Percentiles rank a stretch among this genome's conserved stretches.
These are phyloP conservation scores for Polygonum aviculare DNA, from an alignment of 148 eudicot genomes.

Conservation along the genomic window DNA sequence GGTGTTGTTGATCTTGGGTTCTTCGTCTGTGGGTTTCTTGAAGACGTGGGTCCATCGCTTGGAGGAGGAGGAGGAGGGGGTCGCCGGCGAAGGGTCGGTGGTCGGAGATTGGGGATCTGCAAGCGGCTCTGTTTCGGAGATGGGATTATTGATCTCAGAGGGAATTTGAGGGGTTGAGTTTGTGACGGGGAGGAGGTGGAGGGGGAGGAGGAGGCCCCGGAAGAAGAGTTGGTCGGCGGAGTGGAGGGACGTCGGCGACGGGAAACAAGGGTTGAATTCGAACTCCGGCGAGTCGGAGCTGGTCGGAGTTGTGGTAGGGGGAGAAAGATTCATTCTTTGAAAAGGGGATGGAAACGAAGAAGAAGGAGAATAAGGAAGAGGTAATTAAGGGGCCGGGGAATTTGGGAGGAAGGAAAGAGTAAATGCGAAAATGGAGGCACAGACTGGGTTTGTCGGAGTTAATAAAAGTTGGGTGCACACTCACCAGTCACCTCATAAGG, in stretches of 20 bases:
- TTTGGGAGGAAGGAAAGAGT: not conserved
- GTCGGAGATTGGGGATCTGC: not conserved
- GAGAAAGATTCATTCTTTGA: constrained; percentile 12
- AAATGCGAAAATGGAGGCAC: not conserved
- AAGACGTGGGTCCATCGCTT: constrained; percentile 80
- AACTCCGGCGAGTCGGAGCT: constrained; percentile 64
- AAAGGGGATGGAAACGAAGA: not conserved
- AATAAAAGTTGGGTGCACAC: not conserved
- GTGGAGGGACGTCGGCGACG: constrained; percentile 38
- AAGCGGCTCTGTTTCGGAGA: not conserved
- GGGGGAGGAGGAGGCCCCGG: constrained; percentile 77
- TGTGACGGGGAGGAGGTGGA: constrained; percentile 36
- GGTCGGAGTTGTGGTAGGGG: constrained; percentile 8
- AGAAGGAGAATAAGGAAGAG: not conserved
- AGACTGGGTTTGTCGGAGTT: not conserved
- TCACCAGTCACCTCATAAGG: no score
- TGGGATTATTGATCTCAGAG: no score
- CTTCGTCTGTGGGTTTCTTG: constrained; percentile 27
- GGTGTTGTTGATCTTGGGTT: constrained; percentile 8
- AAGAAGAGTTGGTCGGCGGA: constrained; percentile 90
- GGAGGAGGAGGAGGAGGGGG: constrained; percentile 26
- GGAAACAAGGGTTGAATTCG: constrained; percentile 37
- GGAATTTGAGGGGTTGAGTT: not conserved
- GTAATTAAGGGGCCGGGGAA: not conserved
- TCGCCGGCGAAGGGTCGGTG: constrained; percentile 10